phyloP scores from a whole-genome alignment of 352 stramenopile genomes.

The Pythium plurisporium region DNA sequence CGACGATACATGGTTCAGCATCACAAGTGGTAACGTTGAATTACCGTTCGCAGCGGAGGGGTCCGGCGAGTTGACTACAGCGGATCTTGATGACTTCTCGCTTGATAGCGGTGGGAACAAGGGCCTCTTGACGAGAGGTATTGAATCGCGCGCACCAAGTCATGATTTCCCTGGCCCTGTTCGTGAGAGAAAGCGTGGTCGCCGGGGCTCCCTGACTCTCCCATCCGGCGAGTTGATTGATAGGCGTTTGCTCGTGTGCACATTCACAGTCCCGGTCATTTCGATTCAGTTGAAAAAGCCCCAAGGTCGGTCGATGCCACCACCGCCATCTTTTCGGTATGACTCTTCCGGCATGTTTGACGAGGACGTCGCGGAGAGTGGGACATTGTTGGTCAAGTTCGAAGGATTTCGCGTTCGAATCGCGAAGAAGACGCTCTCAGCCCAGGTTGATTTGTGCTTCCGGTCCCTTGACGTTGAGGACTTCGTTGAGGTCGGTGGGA shows the following conservation, averaged over 20 bases:
- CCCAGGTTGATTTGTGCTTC: slow-evolving; percentile 61
- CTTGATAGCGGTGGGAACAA: background rate
- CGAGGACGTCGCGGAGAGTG: slow-evolving; percentile 55
- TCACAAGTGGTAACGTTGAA: slow-evolving; percentile 65
- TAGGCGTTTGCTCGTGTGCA: slow-evolving; percentile 68
- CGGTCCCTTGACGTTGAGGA: slow-evolving; percentile 78
- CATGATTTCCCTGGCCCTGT: background rate
- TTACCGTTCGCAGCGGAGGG: background rate
- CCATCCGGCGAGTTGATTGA: slow-evolving; percentile 54
- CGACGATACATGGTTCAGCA: slow-evolving; percentile 89
- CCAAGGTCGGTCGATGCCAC: slow-evolving; percentile 31
- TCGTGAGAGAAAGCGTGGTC: slow-evolving; percentile 6
- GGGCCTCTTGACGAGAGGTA: background rate
- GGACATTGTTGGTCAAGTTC: slow-evolving; percentile 68
- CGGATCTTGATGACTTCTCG: slow-evolving; percentile 21
- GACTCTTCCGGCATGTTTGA: slow-evolving; percentile 31
- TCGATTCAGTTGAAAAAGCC: slow-evolving; percentile 80
- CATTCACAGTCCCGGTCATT: slow-evolving; percentile 78
- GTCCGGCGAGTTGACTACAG: background rate
- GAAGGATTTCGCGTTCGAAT: slow-evolving; percentile 79
- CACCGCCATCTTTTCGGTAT: slow-evolving; percentile 54
- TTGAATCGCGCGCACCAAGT: background rate
- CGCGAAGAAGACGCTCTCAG: slow-evolving; percentile 78
- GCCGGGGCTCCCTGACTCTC: slow-evolving; percentile 20
- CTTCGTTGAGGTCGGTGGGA: slow-evolving; percentile 49